Conservation (phyloP, 345 rosid genomes). For the Eucalyptus pumila region DNA sequence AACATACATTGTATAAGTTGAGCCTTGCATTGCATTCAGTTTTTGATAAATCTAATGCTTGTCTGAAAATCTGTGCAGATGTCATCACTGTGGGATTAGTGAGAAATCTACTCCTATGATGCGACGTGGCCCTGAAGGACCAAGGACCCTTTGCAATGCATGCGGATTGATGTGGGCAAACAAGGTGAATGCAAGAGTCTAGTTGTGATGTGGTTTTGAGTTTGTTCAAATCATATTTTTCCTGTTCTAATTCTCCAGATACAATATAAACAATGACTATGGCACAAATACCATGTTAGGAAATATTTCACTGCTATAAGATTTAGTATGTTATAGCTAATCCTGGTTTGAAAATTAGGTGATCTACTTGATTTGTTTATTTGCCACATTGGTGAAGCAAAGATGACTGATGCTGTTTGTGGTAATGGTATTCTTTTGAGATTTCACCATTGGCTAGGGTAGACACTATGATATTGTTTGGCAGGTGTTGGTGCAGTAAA, state of each 20-base stretch:
- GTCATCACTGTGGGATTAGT: slow-evolving; percentile 83
- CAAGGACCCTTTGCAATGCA: slow-evolving; percentile 94
- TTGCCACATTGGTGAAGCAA: not conserved
- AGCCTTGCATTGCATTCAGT: not conserved
- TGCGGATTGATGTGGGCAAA: slow-evolving; percentile 94
- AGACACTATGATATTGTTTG: not conserved
- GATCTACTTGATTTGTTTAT: not conserved
- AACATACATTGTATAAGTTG: not conserved
- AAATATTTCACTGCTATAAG: not conserved
- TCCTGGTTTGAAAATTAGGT: not conserved
- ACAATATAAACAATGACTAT: not conserved
- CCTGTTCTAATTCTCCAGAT: not conserved
- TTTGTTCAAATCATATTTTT: not conserved
- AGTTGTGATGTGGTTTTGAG: not conserved
- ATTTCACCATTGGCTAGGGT: not conserved
- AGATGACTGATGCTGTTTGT: not conserved
- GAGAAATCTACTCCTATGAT: slow-evolving; percentile 91
- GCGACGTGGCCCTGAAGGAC: slow-evolving; percentile 97
- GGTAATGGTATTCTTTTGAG: not conserved
- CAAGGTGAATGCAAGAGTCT: slow-evolving; percentile 32
- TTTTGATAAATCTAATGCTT: not conserved
- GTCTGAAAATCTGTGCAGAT: slow-evolving; percentile 18
- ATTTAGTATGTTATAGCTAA: not conserved
- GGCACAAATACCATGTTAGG: not conserved
- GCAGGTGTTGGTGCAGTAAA: not conserved